Evolutionary conservation across 768 basidiomycete species (phyloP), one percentile per base, ranked within the genome.

Genomic region (Tylopilus subfusipes): DNA sequence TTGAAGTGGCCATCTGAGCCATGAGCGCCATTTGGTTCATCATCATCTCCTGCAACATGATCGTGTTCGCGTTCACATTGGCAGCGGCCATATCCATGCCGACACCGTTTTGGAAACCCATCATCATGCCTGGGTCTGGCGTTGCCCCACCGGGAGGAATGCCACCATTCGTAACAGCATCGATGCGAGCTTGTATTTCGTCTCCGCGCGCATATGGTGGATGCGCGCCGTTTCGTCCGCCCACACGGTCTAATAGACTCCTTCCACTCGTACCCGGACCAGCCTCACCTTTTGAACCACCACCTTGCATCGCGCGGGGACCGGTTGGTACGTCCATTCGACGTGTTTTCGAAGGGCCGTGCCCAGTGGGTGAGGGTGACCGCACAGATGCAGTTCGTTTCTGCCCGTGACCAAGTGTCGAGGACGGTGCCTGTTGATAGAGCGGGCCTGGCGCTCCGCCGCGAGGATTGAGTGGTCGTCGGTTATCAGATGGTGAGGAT

Each of bases 11-110:
- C 85, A 96, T 90, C 73, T 94, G 92, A 52, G 88, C 84, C 93
- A 95, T 94, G 64, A 95, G 78, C 25, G 90, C 87, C 88, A 92
- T 91, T 68, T 93, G 88, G 69, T 82, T 89, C 82, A 90, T 85
- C 83, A 94, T 85, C 80, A 94, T 86, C 67, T 92, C 92, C 70
- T 93, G 93, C 61, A 95, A 71, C 71, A 87, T 72, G 56, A 90
- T 59, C 38, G 88, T 85, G 62, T 85, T 90, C 43, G 79, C 52
- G 72, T 66, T 91, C 84, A 53, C 59, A 36, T 80, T 87, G 80
- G 39, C 76, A 73, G 57, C 70, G 66, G 44, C 73, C 76, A 48
- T 64, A 38, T 64, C 77, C 77, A 66, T 62, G 48, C 66, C 76
- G 76, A 68, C 61, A 40, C 80, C 75, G 80, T 82, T 70, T 55